These are phyloP conservation scores for Solanum hybrid DNA, from an alignment of 305 asterid species.

Conservation along the genomic window DNA sequence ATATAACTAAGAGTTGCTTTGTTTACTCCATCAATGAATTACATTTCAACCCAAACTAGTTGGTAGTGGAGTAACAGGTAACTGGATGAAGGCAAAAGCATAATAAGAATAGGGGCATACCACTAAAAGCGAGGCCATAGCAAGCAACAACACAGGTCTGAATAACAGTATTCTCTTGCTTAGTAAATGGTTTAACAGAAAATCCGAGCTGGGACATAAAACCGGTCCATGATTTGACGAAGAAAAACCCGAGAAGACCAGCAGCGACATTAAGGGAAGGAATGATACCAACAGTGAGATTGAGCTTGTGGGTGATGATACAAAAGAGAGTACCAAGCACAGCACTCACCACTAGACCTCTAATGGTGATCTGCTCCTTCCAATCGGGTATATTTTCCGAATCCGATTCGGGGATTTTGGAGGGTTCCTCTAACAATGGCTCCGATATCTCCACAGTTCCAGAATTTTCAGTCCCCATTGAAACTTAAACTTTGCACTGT, in stretches of 20 bases:
- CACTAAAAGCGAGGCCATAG: conserved; percentile 89
- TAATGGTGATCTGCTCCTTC: conserved; percentile 86
- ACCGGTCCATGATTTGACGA: conserved; percentile 72
- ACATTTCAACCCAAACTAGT: background rate
- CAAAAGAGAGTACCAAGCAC: conserved; percentile 78
- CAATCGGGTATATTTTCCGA: conserved; percentile 48
- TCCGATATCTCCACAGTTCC: conserved; percentile 44
- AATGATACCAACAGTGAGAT: conserved; percentile 83
- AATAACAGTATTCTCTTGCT: conserved; percentile 92
- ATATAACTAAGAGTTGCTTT: background rate
- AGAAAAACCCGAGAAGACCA: conserved; percentile 86
- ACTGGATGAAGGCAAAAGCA: background rate
- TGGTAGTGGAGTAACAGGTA: background rate
- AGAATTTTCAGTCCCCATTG: conserved; percentile 44
- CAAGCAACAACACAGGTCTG: conserved; percentile 98
- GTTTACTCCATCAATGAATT: background rate
- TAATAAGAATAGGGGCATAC: conserved; percentile 21
- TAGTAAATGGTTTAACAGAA: conserved; percentile 53
- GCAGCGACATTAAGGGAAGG: conserved; percentile 93
- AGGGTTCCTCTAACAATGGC: conserved; percentile 32
- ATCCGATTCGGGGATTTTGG: background rate
- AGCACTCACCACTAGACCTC: conserved; percentile 77
- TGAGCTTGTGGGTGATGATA: conserved; percentile 86
- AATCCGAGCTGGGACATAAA: conserved; percentile 50
- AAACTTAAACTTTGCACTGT: background rate